These are phyloP conservation scores for Leccinum fibrillosum DNA, from an alignment of 768 basidiomycete genomes.

Conservation along the genomic window DNA sequence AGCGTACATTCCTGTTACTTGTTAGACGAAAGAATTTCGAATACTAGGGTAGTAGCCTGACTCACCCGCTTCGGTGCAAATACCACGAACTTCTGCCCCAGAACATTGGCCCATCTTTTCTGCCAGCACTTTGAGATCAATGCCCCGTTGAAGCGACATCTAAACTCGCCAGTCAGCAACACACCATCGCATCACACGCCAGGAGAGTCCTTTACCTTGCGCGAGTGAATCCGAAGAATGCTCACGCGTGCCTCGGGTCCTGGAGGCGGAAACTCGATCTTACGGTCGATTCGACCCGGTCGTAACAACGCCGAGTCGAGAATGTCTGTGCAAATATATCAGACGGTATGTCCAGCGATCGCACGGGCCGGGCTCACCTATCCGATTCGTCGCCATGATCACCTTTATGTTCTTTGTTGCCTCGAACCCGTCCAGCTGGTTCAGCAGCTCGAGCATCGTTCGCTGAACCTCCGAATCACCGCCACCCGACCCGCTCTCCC, in stretches of 20 bases:
- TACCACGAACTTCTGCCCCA: conserved; percentile 95
- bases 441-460: neutral
- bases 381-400: conserved; percentile 50
- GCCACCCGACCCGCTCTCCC: conserved; percentile 73
- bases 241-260: conserved; percentile 95
- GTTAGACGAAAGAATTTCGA: neutral
- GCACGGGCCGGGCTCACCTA: conserved; percentile 44
- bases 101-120: conserved; percentile 99
- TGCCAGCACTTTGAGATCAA: conserved; percentile 92
- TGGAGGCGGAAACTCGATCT: conserved; percentile 52
- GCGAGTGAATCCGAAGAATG: conserved; percentile 42
- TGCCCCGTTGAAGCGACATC: conserved; percentile 98
- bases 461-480: conserved; percentile 75
- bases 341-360: neutral
- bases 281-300: conserved; percentile 84
- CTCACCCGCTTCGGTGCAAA: conserved; percentile 92
- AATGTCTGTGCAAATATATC: conserved; percentile 56
- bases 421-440: neutral
- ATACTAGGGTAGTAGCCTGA: neutral
- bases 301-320: conserved; percentile 90
- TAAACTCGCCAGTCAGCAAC: conserved; percentile 26
- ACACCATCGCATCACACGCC: neutral
- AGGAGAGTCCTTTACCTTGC: conserved; percentile 56
- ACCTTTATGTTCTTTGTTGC: neutral
- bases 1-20: conserved; percentile 82